Base-by-base conservation (phyloP, 805 yeast species). In the Sugiyamaella floridensis region DNA sequence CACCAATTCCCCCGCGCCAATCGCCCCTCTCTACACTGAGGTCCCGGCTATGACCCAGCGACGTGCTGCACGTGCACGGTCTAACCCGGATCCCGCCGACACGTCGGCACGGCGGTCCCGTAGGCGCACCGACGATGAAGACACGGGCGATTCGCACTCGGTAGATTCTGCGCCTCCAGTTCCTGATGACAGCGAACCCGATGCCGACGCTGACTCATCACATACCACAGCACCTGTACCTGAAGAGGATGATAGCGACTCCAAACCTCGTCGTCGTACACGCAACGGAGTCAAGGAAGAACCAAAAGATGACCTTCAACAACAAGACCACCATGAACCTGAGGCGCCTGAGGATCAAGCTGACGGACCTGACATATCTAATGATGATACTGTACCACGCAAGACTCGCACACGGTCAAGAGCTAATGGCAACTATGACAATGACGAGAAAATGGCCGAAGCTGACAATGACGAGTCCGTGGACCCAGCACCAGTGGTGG, bases 1-100 rank as follows among this genome's bases (percentile, higher is more conserved):
- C 26, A 4, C 9, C 37, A 32, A 32, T 32, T 32, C n/a, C 34
- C 34, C 37, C 37, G 37, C n/a, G 37, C n/a, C n/a, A 32, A 11
- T 14, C n/a, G 12, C n/a, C n/a, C 12, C 12, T 11, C 37, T 10
- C 37, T 14, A 32, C 37, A 14, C 37, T 5, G 37, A 5, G 37
- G 37, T 14, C 12, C 37, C 37, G 37, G 37, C n/a, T 14, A 45
- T 45, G 48, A 15, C 41, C 14, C 48, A 45, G 40, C 18, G 48
- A 19, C 29, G 48, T 34, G 20, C 48, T 29, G 48, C 41, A 14
- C 16, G 48, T n/a, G 40, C 48, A 7, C 29, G 22, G 26, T 45
- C 48, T 10, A 40, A 29, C 22, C 41, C 29, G 12, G 48, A 45
- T 15, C 9, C 37, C 37, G 37, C 9, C n/a, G 37, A 32, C 12